These are phyloP conservation scores for Collybia nuda DNA, from an alignment of 768 basidiomycete species.

Conservation along the genomic window DNA sequence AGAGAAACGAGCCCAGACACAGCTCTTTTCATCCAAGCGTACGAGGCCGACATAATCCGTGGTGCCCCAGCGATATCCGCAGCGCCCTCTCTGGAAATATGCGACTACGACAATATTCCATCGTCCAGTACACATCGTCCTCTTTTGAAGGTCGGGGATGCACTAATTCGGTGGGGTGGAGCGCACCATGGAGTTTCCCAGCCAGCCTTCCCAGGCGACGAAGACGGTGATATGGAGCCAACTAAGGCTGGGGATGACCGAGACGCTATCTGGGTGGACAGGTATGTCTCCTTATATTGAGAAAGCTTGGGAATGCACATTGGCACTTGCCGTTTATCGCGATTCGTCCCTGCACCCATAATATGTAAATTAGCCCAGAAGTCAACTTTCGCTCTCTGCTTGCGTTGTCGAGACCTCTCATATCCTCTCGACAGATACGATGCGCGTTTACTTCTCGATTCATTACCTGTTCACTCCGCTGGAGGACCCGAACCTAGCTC, in stretches of 20 bases:
- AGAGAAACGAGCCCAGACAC: conserved; percentile 18
- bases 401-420: no score
- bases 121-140: neutral
- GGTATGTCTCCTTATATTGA: conserved; percentile 54
- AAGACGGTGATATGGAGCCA: conserved; percentile 18
- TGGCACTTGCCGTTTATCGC: no score
- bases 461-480: conserved; percentile 28
- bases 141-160: conserved; percentile 25
- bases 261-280: conserved; percentile 71
- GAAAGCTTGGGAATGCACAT: neutral
- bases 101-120: conserved; percentile 13
- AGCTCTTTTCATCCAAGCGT: conserved; percentile 58
- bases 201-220: conserved; percentile 17
- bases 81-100: conserved; percentile 35
- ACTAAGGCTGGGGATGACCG: conserved; percentile 7
- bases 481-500: conserved; percentile 30
- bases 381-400: conserved; percentile 22
- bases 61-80: conserved; percentile 44
- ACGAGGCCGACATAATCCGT: conserved; percentile 73
- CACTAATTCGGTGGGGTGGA: conserved; percentile 31
- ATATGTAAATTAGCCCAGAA: conserved; percentile 10
- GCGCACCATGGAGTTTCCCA: neutral
- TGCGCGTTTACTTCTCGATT: conserved; percentile 70
- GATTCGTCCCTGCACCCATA: neutral
- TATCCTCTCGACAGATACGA: conserved; percentile 60